A percentile compares a stretch with the other conserved stretches of the same genome.
phyloP scores from a whole-genome alignment of 2,329 filamentous ascomycete species.

The Aspergillus versicolor region DNA sequence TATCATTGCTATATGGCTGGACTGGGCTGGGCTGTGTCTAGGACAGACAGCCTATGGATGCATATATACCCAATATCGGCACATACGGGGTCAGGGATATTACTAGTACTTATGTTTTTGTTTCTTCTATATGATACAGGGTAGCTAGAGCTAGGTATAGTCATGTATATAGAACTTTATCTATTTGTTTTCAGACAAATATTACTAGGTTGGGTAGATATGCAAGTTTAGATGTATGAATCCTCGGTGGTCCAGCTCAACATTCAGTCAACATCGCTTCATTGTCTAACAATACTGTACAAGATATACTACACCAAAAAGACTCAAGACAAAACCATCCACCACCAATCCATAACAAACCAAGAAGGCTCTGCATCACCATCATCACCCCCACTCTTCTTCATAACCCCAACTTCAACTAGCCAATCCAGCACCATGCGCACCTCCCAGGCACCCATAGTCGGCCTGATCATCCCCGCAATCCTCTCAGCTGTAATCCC shows the following conservation, averaged over 20 bases:
- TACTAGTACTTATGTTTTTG: no score
- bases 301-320: background rate
- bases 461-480: constrained; percentile 38
- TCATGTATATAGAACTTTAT: background rate
- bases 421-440: constrained; percentile 43
- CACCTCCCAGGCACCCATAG: constrained; percentile 44
- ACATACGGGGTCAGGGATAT: no score
- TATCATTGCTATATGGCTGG: background rate
- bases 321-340: constrained; percentile 31
- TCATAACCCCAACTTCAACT: constrained; percentile 24
- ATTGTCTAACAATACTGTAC: background rate
- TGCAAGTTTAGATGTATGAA: no score
- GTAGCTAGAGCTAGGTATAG: background rate
- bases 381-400: constrained; percentile 6
- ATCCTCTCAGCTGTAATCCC: constrained; percentile 38
- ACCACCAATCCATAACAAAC: constrained; percentile 42
- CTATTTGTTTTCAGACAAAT: background rate
- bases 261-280: background rate
- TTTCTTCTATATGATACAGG: background rate
- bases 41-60: background rate
- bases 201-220: background rate
- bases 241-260: no score
- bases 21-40: background rate
- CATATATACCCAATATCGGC: background rate
- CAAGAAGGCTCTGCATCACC: constrained; percentile 26